A percentile compares a stretch with the other conserved stretches of the same genome.
These are phyloP conservation scores for Rhizophagus clarus DNA, from an alignment of 192 early-diverging fungal species.

Conservation along the genomic window DNA sequence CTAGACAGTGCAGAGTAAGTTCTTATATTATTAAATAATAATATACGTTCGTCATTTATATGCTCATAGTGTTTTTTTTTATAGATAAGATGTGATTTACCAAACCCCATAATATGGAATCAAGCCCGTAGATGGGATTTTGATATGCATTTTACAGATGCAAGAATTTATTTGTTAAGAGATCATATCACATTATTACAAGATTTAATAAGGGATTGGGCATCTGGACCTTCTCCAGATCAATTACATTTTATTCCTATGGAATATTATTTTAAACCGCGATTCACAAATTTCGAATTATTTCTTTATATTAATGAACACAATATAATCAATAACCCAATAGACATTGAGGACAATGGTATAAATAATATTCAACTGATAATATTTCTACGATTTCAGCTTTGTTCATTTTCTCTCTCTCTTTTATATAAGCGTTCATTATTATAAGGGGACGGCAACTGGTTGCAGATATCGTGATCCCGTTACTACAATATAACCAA, in stretches of 20 bases:
- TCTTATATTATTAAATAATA: not conserved
- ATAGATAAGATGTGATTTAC: slow-evolving; percentile 59
- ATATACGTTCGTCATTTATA: not conserved
- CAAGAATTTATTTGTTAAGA: slow-evolving; percentile 65
- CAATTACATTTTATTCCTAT: slow-evolving; percentile 70
- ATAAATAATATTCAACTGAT: slow-evolving; percentile 25
- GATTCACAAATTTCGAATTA: slow-evolving; percentile 52
- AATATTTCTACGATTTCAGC: slow-evolving; percentile 7
- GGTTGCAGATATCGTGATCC: slow-evolving; percentile 47
- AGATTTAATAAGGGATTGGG: slow-evolving; percentile 73
- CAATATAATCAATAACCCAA: slow-evolving; percentile 77
- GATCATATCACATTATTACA: slow-evolving; percentile 78
- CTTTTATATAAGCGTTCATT: slow-evolving; percentile 38
- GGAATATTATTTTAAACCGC: slow-evolving; percentile 59
- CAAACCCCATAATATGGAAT: slow-evolving; percentile 75
- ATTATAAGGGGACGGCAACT: slow-evolving; percentile 47
- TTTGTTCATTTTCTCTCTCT: slow-evolving; percentile 19
- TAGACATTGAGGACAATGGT: slow-evolving; percentile 74
- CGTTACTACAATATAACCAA: slow-evolving; percentile 61
- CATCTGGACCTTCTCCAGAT: slow-evolving; percentile 52
- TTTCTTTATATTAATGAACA: slow-evolving; percentile 73
- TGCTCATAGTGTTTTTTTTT: not conserved
- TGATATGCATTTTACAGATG: slow-evolving; percentile 44
- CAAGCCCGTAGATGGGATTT: slow-evolving; percentile 66
- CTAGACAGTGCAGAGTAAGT: slow-evolving; percentile 54